Evolutionary conservation across 345 rosid genomes (phyloP).

Genomic region (Citrus glauca): DNA sequence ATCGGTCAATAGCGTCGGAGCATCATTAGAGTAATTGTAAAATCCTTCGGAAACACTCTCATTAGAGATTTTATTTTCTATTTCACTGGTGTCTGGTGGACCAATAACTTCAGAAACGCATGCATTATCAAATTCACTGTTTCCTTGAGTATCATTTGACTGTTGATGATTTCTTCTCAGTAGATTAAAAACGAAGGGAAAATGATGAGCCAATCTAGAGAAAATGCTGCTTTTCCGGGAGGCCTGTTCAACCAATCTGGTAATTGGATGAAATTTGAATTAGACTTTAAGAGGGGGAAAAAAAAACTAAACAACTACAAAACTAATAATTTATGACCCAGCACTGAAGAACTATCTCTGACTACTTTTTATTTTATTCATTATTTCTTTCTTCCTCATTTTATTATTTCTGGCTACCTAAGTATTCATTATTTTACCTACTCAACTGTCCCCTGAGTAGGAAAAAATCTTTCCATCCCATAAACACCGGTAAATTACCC

Average conservation of each 20-base stretch:
- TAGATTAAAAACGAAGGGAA: slow-evolving; percentile 61
- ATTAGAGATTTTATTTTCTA: slow-evolving; percentile 17
- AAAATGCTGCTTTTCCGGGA: slow-evolving; percentile 47
- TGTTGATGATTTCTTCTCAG: slow-evolving; percentile 36
- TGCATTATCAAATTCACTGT: slow-evolving; percentile 19
- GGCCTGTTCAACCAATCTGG: slow-evolving; percentile 38
- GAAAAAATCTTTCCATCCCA: slow-evolving; percentile 1
- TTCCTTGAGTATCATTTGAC: slow-evolving; percentile 25
- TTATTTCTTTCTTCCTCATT: not conserved
- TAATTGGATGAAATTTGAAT: slow-evolving; percentile 20
- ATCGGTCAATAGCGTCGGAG: slow-evolving; percentile 20
- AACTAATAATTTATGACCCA: slow-evolving; percentile 1
- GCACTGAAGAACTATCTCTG: not conserved
- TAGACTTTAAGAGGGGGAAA: slow-evolving; percentile 17
- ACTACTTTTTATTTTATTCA: not conserved
- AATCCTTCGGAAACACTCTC: slow-evolving; percentile 29
- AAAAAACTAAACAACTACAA: not conserved
- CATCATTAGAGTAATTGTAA: slow-evolving; percentile 31
- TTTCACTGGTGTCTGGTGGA: slow-evolving; percentile 18
- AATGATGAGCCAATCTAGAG: slow-evolving; percentile 55
- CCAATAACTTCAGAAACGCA: slow-evolving; percentile 13
- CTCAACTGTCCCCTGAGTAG: not conserved
- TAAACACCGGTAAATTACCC: not conserved
- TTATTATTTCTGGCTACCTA: not conserved
- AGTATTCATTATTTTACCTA: slow-evolving; percentile 1